These are phyloP conservation scores for Chrysosporium queenslandicum DNA, from an alignment of 2,329 filamentous ascomycete genomes.

Conservation along the genomic window DNA sequence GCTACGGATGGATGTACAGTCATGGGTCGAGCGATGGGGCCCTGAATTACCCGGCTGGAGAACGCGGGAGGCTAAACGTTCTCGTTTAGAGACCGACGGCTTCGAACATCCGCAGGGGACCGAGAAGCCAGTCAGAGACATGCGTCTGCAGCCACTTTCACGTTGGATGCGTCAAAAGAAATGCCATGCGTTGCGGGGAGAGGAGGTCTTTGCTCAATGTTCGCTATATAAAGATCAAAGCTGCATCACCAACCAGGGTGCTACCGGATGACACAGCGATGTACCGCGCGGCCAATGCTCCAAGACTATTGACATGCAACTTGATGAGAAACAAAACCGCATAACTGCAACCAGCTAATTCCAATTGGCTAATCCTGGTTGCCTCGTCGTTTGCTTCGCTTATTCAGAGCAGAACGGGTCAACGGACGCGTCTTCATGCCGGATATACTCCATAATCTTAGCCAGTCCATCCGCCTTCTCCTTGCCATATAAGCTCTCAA, in stretches of 20 bases:
- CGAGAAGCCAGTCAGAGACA: background rate
- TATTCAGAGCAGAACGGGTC: conserved; percentile 42
- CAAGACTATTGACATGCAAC: background rate
- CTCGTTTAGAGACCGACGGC: no score
- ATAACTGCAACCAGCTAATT: background rate
- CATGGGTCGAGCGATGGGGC: background rate
- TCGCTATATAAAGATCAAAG: no score
- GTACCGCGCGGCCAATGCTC: background rate
- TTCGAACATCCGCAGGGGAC: background rate
- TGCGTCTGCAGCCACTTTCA: background rate
- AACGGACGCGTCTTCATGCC: conserved; percentile 40
- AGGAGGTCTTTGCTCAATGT: no score
- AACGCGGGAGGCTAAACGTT: no score
- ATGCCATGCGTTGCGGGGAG: no score
- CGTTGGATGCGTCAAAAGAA: background rate
- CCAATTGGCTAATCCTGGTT: background rate
- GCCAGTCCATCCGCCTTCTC: conserved; percentile 42
- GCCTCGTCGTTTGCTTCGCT: background rate
- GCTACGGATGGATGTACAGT: no score
- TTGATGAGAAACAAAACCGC: background rate
- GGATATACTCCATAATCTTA: conserved; percentile 48
- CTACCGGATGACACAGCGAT: background rate
- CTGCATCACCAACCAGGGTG: no score
- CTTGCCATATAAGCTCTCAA: conserved; percentile 46
- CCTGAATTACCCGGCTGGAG: background rate